Conservation (phyloP, 2,329 filamentous ascomycete species). For the Huntiella savannae region DNA sequence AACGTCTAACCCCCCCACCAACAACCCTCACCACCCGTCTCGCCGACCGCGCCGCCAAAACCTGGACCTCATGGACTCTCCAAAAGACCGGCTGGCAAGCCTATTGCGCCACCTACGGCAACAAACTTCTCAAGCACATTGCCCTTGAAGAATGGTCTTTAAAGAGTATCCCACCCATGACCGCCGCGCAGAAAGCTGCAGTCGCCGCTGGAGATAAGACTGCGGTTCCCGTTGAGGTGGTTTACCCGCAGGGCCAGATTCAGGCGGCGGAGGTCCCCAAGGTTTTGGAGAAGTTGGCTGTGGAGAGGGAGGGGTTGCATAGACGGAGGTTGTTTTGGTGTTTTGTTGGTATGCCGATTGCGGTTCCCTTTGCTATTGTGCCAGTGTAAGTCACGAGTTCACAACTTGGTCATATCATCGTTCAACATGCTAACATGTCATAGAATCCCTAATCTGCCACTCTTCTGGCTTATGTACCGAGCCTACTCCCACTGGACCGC, state of each 20-base stretch:
- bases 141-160: slow-evolving; percentile 96
- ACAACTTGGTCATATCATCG: neutral
- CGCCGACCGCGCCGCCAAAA: slow-evolving; percentile 50
- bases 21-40: slow-evolving; percentile 30
- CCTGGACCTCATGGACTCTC: slow-evolving; percentile 78
- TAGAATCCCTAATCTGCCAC: slow-evolving; percentile 82
- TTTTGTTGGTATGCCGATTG: slow-evolving; percentile 63
- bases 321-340: slow-evolving; percentile 62
- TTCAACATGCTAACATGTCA: neutral
- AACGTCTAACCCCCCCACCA: slow-evolving; percentile 38
- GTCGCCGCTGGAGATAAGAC: slow-evolving; percentile 16
- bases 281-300: slow-evolving; percentile 53
- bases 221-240: slow-evolving; percentile 37
- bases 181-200: slow-evolving; percentile 15
- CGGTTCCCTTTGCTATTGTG: slow-evolving; percentile 62
- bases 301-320: slow-evolving; percentile 64
- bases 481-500: slow-evolving; percentile 88
- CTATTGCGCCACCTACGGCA: slow-evolving; percentile 68
- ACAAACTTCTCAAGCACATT: slow-evolving; percentile 67
- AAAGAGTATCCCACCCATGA: slow-evolving; percentile 79
- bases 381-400: slow-evolving; percentile 47
- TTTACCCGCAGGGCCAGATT: slow-evolving; percentile 58
- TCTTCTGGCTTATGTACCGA: slow-evolving; percentile 87
- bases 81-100: slow-evolving; percentile 76
- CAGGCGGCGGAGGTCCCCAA: slow-evolving; percentile 40